Evolutionary conservation across 2,329 filamentous ascomycete species (phyloP).

Genomic region (Xylaria sp.): DNA sequence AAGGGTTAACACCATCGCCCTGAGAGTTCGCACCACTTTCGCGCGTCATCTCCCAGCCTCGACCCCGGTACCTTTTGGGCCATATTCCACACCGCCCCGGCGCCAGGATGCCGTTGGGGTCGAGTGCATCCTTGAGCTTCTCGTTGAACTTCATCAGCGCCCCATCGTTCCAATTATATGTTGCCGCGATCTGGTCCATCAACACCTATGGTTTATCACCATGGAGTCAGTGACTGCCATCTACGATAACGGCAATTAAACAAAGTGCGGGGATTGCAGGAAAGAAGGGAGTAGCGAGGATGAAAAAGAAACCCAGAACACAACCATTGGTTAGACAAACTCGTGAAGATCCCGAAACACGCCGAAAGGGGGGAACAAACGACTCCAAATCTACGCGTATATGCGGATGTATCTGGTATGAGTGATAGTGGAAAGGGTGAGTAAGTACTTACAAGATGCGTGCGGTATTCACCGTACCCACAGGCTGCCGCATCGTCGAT

Average conservation of each 20-base stretch:
- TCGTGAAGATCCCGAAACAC: neutral
- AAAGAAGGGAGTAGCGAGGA: neutral
- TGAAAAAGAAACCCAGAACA: neutral
- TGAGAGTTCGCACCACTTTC: slow-evolving; percentile 49
- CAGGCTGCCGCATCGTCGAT: slow-evolving; percentile 54
- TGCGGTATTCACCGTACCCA: slow-evolving; percentile 58
- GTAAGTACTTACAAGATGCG: slow-evolving; percentile 49
- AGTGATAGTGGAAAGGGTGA: neutral
- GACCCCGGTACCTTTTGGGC: slow-evolving; percentile 49
- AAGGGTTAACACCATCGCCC: slow-evolving; percentile 46
- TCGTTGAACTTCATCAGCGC: slow-evolving; percentile 56
- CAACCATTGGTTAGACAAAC: neutral
- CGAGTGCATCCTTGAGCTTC: slow-evolving; percentile 56
- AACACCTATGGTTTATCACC: slow-evolving; percentile 41
- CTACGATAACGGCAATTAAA: neutral
- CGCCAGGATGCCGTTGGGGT: slow-evolving; percentile 53
- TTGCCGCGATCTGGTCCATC: slow-evolving; percentile 58
- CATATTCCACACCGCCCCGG: slow-evolving; percentile 51
- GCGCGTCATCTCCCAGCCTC: slow-evolving; percentile 53
- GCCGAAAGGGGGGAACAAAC: neutral
- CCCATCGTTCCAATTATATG: slow-evolving; percentile 57
- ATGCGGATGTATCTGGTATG: neutral
- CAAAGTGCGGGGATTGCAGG: neutral
- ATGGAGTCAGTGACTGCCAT: neutral
- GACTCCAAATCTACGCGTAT: neutral